phyloP scores from a whole-genome alignment of 805 yeast species.

The Wickerhamomyces sydowiorum region DNA sequence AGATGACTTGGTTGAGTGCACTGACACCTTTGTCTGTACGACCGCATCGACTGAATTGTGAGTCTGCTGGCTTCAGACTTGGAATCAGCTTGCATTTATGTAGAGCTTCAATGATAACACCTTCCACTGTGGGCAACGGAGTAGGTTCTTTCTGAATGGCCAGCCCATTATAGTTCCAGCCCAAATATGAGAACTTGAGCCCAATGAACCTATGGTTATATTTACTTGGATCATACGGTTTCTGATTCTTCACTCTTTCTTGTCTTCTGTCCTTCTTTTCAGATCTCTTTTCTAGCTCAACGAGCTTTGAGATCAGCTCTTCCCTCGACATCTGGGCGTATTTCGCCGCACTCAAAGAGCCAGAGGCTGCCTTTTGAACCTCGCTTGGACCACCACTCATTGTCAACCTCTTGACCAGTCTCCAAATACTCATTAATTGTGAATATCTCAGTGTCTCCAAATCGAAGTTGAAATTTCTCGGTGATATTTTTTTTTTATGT shows the following conservation, averaged over 20 bases:
- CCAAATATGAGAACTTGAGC: constrained; percentile 77
- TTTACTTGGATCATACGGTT: constrained; percentile 61
- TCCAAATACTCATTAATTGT: background rate
- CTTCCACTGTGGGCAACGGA: constrained; percentile 83
- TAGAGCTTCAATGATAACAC: constrained; percentile 66
- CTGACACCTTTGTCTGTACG: constrained; percentile 96
- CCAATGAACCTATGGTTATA: constrained; percentile 68
- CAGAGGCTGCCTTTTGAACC: too few relatives aligned
- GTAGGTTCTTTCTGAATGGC: constrained; percentile 76
- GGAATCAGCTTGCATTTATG: constrained; percentile 60
- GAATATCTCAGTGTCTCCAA: too few relatives aligned
- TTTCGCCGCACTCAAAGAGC: constrained; percentile 14
- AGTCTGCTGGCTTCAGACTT: constrained; percentile 51
- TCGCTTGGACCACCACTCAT: too few relatives aligned
- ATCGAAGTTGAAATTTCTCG: too few relatives aligned
- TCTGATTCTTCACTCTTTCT: constrained; percentile 26
- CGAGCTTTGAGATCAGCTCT: constrained; percentile 52
- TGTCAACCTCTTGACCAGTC: background rate
- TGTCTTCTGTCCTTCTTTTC: constrained; percentile 6
- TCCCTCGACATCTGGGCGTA: constrained; percentile 62
- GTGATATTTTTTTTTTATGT: too few relatives aligned
- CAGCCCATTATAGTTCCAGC: constrained; percentile 92
- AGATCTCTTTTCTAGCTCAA: constrained; percentile 42
- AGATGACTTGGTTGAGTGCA: constrained; percentile 92
- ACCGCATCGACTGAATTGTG: constrained; percentile 85